These are phyloP conservation scores for Rhodamnia rubescens DNA, from an alignment of 345 rosid species.

Conservation along the genomic window DNA sequence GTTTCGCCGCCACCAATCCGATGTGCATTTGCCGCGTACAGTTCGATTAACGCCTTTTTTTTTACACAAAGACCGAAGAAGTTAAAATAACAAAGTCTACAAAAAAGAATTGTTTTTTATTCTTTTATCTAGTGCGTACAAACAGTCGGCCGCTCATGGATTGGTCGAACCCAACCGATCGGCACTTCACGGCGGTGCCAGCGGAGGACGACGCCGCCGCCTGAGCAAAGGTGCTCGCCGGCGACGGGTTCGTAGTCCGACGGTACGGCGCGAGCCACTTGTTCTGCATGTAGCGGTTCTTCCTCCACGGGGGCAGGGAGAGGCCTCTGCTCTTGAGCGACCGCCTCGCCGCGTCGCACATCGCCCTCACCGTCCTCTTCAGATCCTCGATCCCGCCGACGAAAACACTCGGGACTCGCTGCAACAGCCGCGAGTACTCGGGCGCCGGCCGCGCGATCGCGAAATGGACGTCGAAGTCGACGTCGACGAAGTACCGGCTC, in stretches of 20 bases:
- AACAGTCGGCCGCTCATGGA: slow-evolving; percentile 1
- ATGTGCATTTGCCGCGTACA: slow-evolving; percentile 1
- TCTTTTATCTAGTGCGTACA: slow-evolving; percentile 1
- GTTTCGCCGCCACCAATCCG: neutral
- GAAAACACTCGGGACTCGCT: slow-evolving; percentile 45
- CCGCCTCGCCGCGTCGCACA: slow-evolving; percentile 49
- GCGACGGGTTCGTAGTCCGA: slow-evolving; percentile 35
- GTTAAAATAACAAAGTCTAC: neutral
- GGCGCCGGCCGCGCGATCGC: slow-evolving; percentile 82
- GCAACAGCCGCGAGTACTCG: slow-evolving; percentile 32
- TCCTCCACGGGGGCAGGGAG: slow-evolving; percentile 85
- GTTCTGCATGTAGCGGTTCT: slow-evolving; percentile 79
- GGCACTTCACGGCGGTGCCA: slow-evolving; percentile 26
- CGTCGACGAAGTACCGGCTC: slow-evolving; percentile 56
- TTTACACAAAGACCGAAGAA: neutral
- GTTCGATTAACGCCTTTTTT: neutral
- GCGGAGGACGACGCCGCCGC: slow-evolving; percentile 4
- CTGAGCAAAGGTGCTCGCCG: slow-evolving; percentile 6
- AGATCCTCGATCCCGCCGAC: slow-evolving; percentile 51
- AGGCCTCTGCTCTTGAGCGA: slow-evolving; percentile 55
- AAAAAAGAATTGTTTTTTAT: neutral
- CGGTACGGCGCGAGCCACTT: slow-evolving; percentile 78
- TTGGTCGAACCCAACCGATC: slow-evolving; percentile 62
- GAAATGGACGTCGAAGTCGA: slow-evolving; percentile 64
- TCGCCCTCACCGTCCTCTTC: slow-evolving; percentile 41